Base-by-base conservation (phyloP, 805 yeast species). In the Teunomyces pallodes region DNA sequence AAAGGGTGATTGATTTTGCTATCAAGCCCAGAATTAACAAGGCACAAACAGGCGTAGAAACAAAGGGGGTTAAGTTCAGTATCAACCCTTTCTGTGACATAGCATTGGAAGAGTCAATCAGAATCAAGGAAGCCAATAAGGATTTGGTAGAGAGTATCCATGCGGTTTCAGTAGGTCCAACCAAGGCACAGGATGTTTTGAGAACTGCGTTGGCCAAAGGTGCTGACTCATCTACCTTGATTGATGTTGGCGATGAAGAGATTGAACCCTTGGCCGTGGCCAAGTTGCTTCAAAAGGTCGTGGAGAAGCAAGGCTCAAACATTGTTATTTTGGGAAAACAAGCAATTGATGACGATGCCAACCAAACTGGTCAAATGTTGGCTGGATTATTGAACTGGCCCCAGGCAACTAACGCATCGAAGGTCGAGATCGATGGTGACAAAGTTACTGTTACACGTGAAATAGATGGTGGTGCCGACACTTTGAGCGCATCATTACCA, bases 41-140 rank as follows among this genome's bases (percentile, higher is more conserved):
- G 67, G 74, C 95, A 10, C 83, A 82, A 43, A 85, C 90, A 9
- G 96, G 94, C 5, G 83, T 87, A 43, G 96, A 90, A 57, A 82
- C 92, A 47, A 81, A 86, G 54, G 97, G 97, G 49, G 88, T 89
- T 56, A 92, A 92, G 72, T 90, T 86, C 75, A 81, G 90, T 62
- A 89, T 92, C 67, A 94, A 94, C 66, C 99, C 99, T 48, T 94
- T 94, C 69, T 94, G 96, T 71, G 99, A 94, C 70, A 94, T 94
- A 64, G 99, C 99, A 7, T 82, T 94, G 46, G 99, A 94, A 70
- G 99, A 94, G 67, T 96, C 98, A 0, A 74, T 91, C 36, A 81
- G 85, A 57, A 79, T 94, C 58, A 83, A 79, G 60, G 90, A 86
- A 56, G 74, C 75, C 33, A 69, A 86, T 64, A 83, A 84, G 60